phyloP scores from a whole-genome alignment of 306 rosid genomes.

The Cucurbita ficifolia region DNA sequence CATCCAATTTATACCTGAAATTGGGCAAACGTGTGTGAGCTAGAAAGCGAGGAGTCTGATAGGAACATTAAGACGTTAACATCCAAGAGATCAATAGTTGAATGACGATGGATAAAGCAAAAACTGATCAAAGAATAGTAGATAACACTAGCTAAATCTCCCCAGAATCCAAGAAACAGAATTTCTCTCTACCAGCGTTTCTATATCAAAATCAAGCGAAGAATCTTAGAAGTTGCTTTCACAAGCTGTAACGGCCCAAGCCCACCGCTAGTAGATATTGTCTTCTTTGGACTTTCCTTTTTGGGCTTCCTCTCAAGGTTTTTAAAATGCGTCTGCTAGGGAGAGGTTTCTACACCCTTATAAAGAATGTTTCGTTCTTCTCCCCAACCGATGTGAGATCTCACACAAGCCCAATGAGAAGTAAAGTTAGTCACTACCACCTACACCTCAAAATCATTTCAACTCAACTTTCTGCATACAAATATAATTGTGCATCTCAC shows the following conservation, averaged over 20 bases:
- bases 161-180: neutral
- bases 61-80: neutral
- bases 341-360: no score
- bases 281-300: no score
- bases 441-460: neutral
- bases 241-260: neutral
- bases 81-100: neutral
- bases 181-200: neutral
- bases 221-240: neutral
- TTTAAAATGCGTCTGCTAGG: no score
- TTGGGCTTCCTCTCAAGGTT: no score
- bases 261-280: no score
- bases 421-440: neutral
- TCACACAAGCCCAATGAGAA: neutral
- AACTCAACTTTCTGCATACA: neutral
- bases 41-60: neutral
- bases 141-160: neutral
- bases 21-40: neutral
- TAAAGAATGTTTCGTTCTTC: no score
- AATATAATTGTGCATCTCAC: neutral
- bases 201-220: neutral
- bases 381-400: no score
- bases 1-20: slow-evolving; percentile 74
- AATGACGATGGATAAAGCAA: neutral
- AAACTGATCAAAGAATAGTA: neutral